A percentile compares a stretch with the other conserved stretches of the same genome.
phyloP scores from a whole-genome alignment of 2,329 filamentous ascomycete genomes.

The Sphaerostilbella broomeana region DNA sequence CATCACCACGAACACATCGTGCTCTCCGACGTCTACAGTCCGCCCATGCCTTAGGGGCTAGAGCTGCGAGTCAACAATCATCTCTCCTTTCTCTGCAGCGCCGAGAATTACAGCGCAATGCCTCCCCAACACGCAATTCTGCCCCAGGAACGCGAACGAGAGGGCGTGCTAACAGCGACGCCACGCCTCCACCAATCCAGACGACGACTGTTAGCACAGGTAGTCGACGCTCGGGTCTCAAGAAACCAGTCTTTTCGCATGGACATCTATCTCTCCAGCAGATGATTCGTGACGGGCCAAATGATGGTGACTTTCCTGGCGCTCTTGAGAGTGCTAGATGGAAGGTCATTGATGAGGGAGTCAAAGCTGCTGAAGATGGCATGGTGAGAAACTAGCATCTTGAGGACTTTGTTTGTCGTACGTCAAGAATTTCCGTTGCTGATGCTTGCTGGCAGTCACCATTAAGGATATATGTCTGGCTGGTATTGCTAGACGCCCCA shows the following conservation, averaged over 20 bases:
- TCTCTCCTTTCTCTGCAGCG: slow-evolving; percentile 60
- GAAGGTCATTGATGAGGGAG: slow-evolving; percentile 67
- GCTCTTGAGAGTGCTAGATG: slow-evolving; percentile 65
- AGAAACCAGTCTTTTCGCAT: slow-evolving; percentile 43
- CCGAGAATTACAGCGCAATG: slow-evolving; percentile 37
- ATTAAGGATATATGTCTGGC: slow-evolving; percentile 90
- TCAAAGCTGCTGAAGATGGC: slow-evolving; percentile 72
- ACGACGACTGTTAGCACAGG: slow-evolving; percentile 31
- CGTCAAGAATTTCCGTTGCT: neutral
- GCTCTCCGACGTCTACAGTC: slow-evolving; percentile 69
- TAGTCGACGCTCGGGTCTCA: slow-evolving; percentile 33
- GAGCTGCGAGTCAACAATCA: slow-evolving; percentile 38
- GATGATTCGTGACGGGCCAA: slow-evolving; percentile 73
- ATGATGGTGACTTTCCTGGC: slow-evolving; percentile 58
- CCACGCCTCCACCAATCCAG: slow-evolving; percentile 35
- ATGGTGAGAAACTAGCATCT: slow-evolving; percentile 50
- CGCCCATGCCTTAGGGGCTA: slow-evolving; percentile 60
- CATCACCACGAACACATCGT: slow-evolving; percentile 59
- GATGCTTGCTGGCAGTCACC: slow-evolving; percentile 60
- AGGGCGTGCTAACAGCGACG: slow-evolving; percentile 68
- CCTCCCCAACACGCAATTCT: slow-evolving; percentile 26
- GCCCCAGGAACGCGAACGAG: slow-evolving; percentile 44
- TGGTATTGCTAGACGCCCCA: slow-evolving; percentile 83
- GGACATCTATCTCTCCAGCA: slow-evolving; percentile 61
- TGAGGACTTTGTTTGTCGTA: no score